Percentiles rank a stretch among this genome's conserved stretches.
phyloP scores from a whole-genome alignment of 2,329 filamentous ascomycete species.

The Colletotrichum simmondsii region DNA sequence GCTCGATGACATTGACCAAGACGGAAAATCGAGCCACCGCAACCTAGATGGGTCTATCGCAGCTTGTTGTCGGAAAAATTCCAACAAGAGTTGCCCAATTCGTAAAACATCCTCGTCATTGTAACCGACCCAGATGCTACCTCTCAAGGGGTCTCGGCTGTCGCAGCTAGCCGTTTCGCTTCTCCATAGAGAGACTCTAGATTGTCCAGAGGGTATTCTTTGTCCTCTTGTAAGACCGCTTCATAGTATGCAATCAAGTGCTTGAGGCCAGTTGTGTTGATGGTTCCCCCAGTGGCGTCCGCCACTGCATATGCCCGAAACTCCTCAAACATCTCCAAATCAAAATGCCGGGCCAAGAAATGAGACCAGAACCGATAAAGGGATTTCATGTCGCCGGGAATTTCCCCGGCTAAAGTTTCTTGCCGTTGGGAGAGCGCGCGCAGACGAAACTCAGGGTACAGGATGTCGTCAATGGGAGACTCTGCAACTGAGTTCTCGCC shows the following conservation, averaged over 20 bases:
- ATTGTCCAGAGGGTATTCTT: not conserved
- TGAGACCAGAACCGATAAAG: slow-evolving; percentile 82
- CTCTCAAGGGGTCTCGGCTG: slow-evolving; percentile 3
- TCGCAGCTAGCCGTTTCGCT: slow-evolving; percentile 15
- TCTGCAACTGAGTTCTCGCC: slow-evolving; percentile 5
- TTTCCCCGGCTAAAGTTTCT: slow-evolving; percentile 45
- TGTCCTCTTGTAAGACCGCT: not conserved
- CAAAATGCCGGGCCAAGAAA: slow-evolving; percentile 79
- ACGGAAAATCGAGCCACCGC: not conserved
- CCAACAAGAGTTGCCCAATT: slow-evolving; percentile 20
- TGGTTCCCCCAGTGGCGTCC: slow-evolving; percentile 62
- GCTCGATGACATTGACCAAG: not conserved
- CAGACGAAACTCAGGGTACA: slow-evolving; percentile 49
- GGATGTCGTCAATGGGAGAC: slow-evolving; percentile 29
- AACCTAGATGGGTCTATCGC: not conserved
- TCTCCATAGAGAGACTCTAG: slow-evolving; percentile 18
- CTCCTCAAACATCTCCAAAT: slow-evolving; percentile 79
- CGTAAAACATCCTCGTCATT: slow-evolving; percentile 13
- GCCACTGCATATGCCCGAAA: slow-evolving; percentile 75
- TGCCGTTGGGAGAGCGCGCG: slow-evolving; percentile 52
- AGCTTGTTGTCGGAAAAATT: not conserved
- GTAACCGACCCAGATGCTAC: not conserved
- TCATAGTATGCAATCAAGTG: slow-evolving; percentile 74
- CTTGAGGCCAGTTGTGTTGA: slow-evolving; percentile 65
- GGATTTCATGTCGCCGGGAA: slow-evolving; percentile 69